Evolutionary conservation across 768 basidiomycete species (phyloP), one percentile per base, ranked within the genome.

Genomic region (Trametes sanguinea): DNA sequence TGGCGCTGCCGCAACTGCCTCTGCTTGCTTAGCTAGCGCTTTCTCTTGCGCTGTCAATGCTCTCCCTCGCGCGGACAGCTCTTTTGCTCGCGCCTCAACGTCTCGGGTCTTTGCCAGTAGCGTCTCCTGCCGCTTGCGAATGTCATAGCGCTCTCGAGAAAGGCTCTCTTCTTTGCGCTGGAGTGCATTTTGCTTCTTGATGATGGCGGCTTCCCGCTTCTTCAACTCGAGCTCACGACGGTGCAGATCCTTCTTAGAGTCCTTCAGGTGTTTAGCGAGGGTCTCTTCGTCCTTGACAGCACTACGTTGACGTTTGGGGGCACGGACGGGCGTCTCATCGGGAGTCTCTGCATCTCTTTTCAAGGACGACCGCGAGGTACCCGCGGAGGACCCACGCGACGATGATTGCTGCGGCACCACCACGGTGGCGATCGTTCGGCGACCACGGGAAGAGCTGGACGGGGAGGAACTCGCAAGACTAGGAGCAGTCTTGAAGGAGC

Each of bases 171-270:
- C 42, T 11, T 11, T 14, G 10, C 54, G 57, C 40, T 46, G 11
- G 3, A 60, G 29, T 6, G 35, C 54, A 9, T 62, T 52, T 40
- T 59, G 48, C 30, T 55, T 62, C 57, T 57, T 62, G 6, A 14
- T 10, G 9, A 60, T 13, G 3, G 51, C 57, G 0, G 39, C 22
- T 47, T 62, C 48, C 16, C 48, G 52, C 50, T 60, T 62, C 42
- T 56, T 46, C n/a, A 62, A 22, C 48, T 43, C 52, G 7, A 27
- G 8, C 29, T 59, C 50, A 14, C 48, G 57, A 22, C 33, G 50
- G 32, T 48, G 57, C 1, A 45, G 13, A 14, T 27, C 40, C 39
- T 59, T 59, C 42, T 51, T 50, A 1, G 51, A 42, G 2, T 51
- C 50, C 32, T 59, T 59, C 4, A 59, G 57, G 4, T 42, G 50